Base-by-base conservation (phyloP, 2,329 filamentous ascomycete genomes). In the Cylindrodendrum hubeiense region DNA sequence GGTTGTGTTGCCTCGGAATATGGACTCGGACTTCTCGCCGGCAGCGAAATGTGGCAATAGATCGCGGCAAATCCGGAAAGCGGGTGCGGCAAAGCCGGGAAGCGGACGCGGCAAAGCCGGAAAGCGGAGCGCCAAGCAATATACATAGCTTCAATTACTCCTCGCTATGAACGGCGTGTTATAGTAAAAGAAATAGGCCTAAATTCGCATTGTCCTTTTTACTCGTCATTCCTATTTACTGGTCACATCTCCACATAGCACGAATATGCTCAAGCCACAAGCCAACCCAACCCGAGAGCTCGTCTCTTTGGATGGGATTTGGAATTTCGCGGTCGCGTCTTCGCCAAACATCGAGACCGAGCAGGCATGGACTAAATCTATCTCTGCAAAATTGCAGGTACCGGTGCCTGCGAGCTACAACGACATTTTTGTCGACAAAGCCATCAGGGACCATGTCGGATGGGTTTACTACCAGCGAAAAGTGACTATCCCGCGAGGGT, bases 361-460 rank as follows among this genome's bases (percentile, higher is more conserved):
- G 1, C 49, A 60, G 19, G 44, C 44, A 12, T 67, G 65, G 65
- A 59, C 46, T 7, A 13, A n/a, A 2, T 21, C 12, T 1, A 67
- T 67, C 15, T 54, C 54, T 2, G 52, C 65, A n/a, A 30, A 37
- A 0, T 30, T 67, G 3, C 62, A 67, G 8, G 46, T 53, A 1
- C 65, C 65, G 4, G 63, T 67, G 7, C 65, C 65, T 2, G 65
- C 65, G 8, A 67, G 65, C 33, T 67, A 67, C 50, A 67, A 67
- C 19, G 65, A 67, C 44, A 63, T 67, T 5, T 67, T 67, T 21
- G 65, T 66, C 6, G 58, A 63, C 26, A n/a, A 37, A 10, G 56
- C 59, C 19, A 56, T 67, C 21, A 37, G 54, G 2, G 55, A 67
- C 22, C 65, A 67, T 41, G 62, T 65, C n/a, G 62, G 65, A 5